Evolutionary conservation across 2,329 filamentous ascomycete species (phyloP), one percentile per base, ranked within the genome.

Genomic region (Neonectria ditissima): DNA sequence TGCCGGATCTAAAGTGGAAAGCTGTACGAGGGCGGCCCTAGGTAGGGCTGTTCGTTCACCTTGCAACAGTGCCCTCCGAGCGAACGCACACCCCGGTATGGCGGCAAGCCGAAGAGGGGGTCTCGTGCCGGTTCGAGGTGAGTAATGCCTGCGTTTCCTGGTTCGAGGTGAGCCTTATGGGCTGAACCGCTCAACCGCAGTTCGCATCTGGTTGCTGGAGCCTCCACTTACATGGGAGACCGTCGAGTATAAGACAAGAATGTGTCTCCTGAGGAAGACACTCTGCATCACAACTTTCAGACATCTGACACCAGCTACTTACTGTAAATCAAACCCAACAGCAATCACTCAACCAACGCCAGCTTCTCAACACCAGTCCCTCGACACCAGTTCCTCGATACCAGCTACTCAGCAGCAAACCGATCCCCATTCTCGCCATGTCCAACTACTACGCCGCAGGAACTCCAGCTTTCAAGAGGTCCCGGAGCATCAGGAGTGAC

Each of bases 401-500:
- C 18, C 30, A 24, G n/a, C 41, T 34, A 41, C 51, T 26, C 22
- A 45, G 7, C 26, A 24, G 8, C 43, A 53, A 50, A 47, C 26
- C 51, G 37, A 7, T 14, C 37, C n/a, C n/a, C 9, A 43, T 2
- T 47, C 50, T 60, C 53, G 69, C 43, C 18, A 76, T 76, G 74
- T 69, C 73, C n/a, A 66, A 65, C 59, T 72, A 73, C 60, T 75
- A 72, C 63, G 62, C 60, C 34, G 57, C 70, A 56, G 68, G 64
- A 67, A 64, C 61, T 63, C 67, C 54, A 55, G 66, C 48, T 58
- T 73, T 74, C 55, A 73, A 69, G 56, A 77, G 76, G 62, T 79
- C 76, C 16, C 77, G 76, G 59, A 79, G 77, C 65, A 80, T 84
- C 70, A 78, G 78, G 66, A 82, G 79, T 54, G 82, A 83, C 37